Evolutionary conservation across 805 yeast species (phyloP), one percentile per base, ranked within the genome.

Genomic region (Saturnispora diversa): DNA sequence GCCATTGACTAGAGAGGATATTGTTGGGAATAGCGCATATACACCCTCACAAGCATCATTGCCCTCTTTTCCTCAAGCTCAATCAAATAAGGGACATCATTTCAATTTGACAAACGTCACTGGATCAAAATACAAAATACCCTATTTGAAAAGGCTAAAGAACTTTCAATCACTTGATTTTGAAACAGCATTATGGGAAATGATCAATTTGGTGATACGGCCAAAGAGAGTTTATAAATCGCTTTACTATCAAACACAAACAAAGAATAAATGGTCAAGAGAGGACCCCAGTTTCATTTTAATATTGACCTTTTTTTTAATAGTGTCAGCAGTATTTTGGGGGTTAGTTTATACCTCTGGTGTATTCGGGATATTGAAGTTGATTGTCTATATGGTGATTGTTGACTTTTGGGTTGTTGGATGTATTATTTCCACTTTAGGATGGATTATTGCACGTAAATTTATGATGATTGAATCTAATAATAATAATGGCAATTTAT

Each of bases 101-200:
- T n/a, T n/a, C n/a, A n/a, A n/a, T n/a, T n/a, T n/a, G n/a, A n/a
- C n/a, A n/a, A n/a, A n/a, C n/a, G n/a, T n/a, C n/a, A 30, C 11
- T 30, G 16, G 33, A 19, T 30, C 33, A 30, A 30, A 64, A 5
- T 52, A 53, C 29, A 37, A 29, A 15, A 29, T 37, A n/a, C 40
- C 40, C 19, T 59, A 59, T 37, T 52, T 62, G 43, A 58, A 55
- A 38, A 59, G 84, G 38, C 57, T 80, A 29, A 64, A 81, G 47
- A 76, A 77, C 49, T 88, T 95, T 1, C 83, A 80, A 7, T 80
- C 95, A 0, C 66, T 87, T 40, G 96, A 88, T 61, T 84, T 87
- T 53, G 97, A 88, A 59, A 84, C 94, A 1, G 95, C 96, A 11
- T 70, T 78, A 44, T 88, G 95, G 95, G 97, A 88, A 58, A 80